Evolutionary conservation across 2,329 filamentous ascomycete species (phyloP), one percentile per base, ranked within the genome.

Genomic region (Byssoonygena ceratinophila): DNA sequence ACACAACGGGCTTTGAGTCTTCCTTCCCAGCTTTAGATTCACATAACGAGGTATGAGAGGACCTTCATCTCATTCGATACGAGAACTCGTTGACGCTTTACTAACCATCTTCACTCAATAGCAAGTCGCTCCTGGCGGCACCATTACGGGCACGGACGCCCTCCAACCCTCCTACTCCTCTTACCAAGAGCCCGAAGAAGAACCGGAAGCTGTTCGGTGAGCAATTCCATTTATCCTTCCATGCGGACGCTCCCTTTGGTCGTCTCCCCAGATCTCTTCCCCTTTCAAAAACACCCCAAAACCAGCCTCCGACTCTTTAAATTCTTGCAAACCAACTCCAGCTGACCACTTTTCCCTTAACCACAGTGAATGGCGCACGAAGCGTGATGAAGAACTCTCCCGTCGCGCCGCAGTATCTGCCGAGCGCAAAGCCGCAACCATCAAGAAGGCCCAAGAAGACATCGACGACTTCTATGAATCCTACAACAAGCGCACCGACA

Each of bases 381-480:
- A 85, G 64, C 85, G 92, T 59, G 87, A 95, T 64, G 82, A 84
- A 36, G 82, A 84, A 65, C 84, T 94, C 59, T 77, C 84, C 61
- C 89, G 90, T 70, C 87, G 91, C 63, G 84, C 87, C 59, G 83
- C 94, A 69, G 81, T 91, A 59, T 91, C 91, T 51, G 81, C 82
- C 39, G 77, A 81, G 59, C 87, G 90, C 73, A 92, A 92, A 68
- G 80, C 81, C 57, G 83, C 91, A 68, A 96, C 89, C 1, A 74
- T 96, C 66, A 82, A 87, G 68, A 88, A 92, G 61, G 92, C 92
- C 9, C 88, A 89, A 66, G 80, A 90, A 67, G 92, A 94, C 69
- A 94, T 98, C 59, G 92, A 98, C 68, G 92, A 96, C 68, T 98
- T 97, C 74, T 98, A 98, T 76, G 90, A 96, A 66, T 96, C 95